These are phyloP conservation scores for Aspergillus hancockii DNA, from an alignment of 495 filamentous ascomycete species.

Conservation along the genomic window DNA sequence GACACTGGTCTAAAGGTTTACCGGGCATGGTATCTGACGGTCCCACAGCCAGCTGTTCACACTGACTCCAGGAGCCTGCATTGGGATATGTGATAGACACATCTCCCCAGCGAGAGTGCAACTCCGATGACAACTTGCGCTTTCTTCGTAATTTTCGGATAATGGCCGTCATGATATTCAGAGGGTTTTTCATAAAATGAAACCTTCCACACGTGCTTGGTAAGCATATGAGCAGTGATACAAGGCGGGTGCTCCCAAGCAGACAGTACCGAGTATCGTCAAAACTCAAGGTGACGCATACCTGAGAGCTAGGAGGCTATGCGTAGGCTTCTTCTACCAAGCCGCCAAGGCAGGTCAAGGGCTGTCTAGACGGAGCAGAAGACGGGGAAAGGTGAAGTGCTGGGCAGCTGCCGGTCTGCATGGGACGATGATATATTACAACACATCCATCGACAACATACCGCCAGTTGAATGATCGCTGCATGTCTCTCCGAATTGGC, in stretches of 20 bases:
- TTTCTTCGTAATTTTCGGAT: constrained; percentile 41
- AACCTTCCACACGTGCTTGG: constrained; percentile 11
- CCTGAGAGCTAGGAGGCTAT: neutral
- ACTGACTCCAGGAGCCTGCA: constrained; percentile 47
- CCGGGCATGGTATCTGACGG: constrained; percentile 1
- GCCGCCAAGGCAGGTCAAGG: neutral
- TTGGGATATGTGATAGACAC: constrained; percentile 43
- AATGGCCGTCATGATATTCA: constrained; percentile 36
- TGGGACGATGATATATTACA: constrained; percentile 33
- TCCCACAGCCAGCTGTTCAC: constrained; percentile 21
- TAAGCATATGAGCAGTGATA: constrained; percentile 13
- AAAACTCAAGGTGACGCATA: neutral
- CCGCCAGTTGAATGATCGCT: constrained; percentile 11
- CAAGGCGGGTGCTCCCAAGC: neutral
- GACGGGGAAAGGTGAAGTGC: neutral
- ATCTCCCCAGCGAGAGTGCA: constrained; percentile 48
- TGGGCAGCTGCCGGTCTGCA: constrained; percentile 17
- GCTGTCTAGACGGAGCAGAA: neutral
- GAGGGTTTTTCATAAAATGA: constrained; percentile 29
- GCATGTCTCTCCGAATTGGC: constrained; percentile 19
- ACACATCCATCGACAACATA: constrained; percentile 15
- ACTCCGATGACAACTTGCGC: constrained; percentile 41
- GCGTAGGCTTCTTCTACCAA: neutral
- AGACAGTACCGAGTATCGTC: neutral
- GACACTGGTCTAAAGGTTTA: constrained; percentile 7